These are phyloP conservation scores for Trametes cingulata DNA, from an alignment of 768 basidiomycete species.

Conservation along the genomic window DNA sequence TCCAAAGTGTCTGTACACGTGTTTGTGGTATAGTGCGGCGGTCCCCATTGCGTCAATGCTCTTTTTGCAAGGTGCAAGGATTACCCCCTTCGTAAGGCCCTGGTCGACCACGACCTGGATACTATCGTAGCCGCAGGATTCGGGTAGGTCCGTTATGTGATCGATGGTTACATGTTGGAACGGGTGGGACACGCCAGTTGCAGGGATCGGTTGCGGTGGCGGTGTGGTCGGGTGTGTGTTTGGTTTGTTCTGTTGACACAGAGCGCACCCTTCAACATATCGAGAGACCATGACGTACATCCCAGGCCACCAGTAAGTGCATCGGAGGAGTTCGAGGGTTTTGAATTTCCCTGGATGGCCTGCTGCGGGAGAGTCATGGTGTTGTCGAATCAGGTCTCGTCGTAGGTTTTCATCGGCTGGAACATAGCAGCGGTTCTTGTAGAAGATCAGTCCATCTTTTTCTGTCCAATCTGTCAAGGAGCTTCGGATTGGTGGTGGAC, in stretches of 20 bases:
- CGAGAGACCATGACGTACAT: conserved; percentile 22
- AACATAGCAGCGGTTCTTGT: neutral
- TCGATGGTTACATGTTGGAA: conserved; percentile 17
- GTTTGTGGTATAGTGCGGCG: conserved; percentile 16
- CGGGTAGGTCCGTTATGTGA: conserved; percentile 26
- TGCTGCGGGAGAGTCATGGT: conserved; percentile 28
- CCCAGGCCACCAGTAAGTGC: conserved; percentile 34
- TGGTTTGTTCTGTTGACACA: conserved; percentile 32
- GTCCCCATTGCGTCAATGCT: conserved; percentile 24
- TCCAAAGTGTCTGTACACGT: conserved; percentile 21
- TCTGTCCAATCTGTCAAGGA: conserved; percentile 14
- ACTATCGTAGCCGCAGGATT: conserved; percentile 15
- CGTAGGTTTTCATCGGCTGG: neutral
- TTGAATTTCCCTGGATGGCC: conserved; percentile 33
- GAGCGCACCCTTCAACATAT: conserved; percentile 33
- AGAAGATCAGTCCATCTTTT: conserved; percentile 32
- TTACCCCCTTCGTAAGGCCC: conserved; percentile 30
- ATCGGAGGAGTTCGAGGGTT: conserved; percentile 25
- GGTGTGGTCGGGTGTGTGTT: conserved; percentile 6
- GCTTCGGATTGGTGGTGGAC: no score
- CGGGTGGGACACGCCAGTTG: neutral
- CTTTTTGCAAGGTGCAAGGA: conserved; percentile 29
- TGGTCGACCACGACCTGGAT: conserved; percentile 22
- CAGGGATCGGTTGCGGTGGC: no score
- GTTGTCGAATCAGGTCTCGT: conserved; percentile 5